Percentiles rank a stretch among this genome's conserved stretches.
Evolutionary conservation across 2,329 filamentous ascomycete species (phyloP).

Genomic region (Polychaeton citri): DNA sequence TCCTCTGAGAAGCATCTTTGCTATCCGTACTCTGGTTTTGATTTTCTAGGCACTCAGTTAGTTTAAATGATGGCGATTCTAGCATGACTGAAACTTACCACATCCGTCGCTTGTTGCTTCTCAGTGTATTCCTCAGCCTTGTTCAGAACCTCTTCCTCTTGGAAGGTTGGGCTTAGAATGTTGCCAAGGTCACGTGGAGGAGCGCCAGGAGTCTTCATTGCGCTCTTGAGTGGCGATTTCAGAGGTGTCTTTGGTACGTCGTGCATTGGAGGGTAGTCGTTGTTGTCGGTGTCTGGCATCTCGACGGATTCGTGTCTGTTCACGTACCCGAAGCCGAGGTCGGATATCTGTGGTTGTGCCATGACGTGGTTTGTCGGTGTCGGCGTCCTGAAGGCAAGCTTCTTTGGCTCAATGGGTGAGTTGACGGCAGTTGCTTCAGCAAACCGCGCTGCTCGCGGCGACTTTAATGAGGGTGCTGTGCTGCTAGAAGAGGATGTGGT

Average conservation of each 20-base stretch:
- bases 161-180: slow-evolving; percentile 80
- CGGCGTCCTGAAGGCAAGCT: slow-evolving; percentile 41
- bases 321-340: slow-evolving; percentile 90
- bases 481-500: slow-evolving; percentile 21
- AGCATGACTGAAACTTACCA: slow-evolving; percentile 48
- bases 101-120: slow-evolving; percentile 71
- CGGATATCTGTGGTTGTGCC: slow-evolving; percentile 59
- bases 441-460: slow-evolving; percentile 63
- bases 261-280: slow-evolving; percentile 41
- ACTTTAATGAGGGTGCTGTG: slow-evolving; percentile 38
- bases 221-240: slow-evolving; percentile 72
- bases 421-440: slow-evolving; percentile 68
- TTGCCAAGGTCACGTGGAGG: slow-evolving; percentile 52
- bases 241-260: slow-evolving; percentile 54
- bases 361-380: slow-evolving; percentile 39
- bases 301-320: slow-evolving; percentile 43
- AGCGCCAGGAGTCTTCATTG: slow-evolving; percentile 75
- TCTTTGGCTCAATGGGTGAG: slow-evolving; percentile 54
- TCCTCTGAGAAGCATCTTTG: slow-evolving; percentile 86
- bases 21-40: slow-evolving; percentile 79
- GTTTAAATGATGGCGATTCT: slow-evolving; percentile 2
- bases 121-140: slow-evolving; percentile 70
- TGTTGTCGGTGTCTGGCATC: slow-evolving; percentile 37
- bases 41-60: slow-evolving; percentile 56
- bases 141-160: slow-evolving; percentile 73